phyloP scores from a whole-genome alignment of 192 early-diverging fungal genomes.

The Podila clonocystis region DNA sequence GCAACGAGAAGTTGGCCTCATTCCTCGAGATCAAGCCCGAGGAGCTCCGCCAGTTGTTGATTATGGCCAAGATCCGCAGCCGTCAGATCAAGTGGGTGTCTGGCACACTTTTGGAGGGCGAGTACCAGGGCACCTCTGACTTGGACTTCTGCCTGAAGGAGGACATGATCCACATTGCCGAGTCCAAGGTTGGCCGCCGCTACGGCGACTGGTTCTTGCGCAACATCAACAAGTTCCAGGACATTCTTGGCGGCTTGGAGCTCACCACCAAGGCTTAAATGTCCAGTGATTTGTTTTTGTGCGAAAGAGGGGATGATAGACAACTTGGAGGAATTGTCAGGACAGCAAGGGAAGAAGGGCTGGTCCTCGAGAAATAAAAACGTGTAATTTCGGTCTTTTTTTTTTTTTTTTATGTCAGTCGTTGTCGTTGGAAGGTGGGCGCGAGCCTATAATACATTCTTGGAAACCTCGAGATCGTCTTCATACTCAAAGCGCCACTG shows the following conservation, averaged over 20 bases:
- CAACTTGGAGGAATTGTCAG: too few relatives aligned
- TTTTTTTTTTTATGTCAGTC: too few relatives aligned
- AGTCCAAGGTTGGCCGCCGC: conserved; percentile 91
- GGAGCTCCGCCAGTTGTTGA: conserved; percentile 85
- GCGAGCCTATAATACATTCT: too few relatives aligned
- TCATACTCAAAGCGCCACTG: too few relatives aligned
- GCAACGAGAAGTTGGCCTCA: conserved; percentile 85
- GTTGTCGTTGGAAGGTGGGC: too few relatives aligned
- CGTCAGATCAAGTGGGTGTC: conserved; percentile 86
- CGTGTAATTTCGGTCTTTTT: too few relatives aligned
- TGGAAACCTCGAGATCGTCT: too few relatives aligned
- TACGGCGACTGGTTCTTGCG: conserved; percentile 97
- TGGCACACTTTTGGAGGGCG: conserved; percentile 88
- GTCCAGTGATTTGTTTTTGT: too few relatives aligned
- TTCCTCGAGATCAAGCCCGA: conserved; percentile 89
- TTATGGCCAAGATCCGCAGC: conserved; percentile 95
- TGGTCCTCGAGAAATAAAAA: too few relatives aligned
- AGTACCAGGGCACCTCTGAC: conserved; percentile 83
- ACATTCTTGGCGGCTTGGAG: conserved; percentile 47
- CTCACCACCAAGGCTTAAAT: conserved; percentile 39
- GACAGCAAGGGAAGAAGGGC: too few relatives aligned
- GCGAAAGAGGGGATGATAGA: too few relatives aligned
- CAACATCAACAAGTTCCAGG: conserved; percentile 93
- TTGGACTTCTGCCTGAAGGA: conserved; percentile 94
- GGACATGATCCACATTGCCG: conserved; percentile 95